phyloP scores from a whole-genome alignment of 768 basidiomycete genomes.

The Lactarius vividus region DNA sequence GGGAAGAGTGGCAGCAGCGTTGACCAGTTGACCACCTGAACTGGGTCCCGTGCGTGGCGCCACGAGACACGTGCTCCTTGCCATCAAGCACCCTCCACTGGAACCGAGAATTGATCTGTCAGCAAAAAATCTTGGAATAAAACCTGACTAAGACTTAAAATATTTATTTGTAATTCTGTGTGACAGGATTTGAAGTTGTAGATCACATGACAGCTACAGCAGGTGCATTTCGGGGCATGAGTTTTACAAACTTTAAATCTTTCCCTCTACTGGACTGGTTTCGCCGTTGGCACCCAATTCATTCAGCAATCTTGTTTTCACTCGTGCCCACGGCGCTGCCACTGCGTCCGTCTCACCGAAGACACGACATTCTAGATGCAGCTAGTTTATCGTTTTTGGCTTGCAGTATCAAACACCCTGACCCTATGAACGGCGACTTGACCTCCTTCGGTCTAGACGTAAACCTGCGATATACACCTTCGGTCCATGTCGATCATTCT shows the following conservation, averaged over 20 bases:
- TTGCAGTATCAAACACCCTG: not conserved
- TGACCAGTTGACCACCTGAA: not conserved
- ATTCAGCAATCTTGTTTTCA: no score
- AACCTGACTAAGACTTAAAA: no score
- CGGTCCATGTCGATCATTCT: constrained; percentile 20
- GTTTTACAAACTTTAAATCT: no score
- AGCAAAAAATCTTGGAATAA: no score
- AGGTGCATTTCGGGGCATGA: no score
- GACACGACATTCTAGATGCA: constrained; percentile 9
- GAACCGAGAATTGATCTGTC: no score
- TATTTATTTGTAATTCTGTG: no score
- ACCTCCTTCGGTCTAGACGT: no score
- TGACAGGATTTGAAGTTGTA: no score
- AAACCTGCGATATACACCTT: no score
- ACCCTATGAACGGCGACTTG: constrained; percentile 21
- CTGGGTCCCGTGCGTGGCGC: constrained; percentile 16
- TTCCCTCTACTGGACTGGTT: not conserved
- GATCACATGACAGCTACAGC: no score
- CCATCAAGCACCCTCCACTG: no score
- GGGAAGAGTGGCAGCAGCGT: constrained; percentile 26
- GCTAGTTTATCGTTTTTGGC: constrained; percentile 11
- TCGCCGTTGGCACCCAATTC: not conserved
- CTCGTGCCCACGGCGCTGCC: not conserved
- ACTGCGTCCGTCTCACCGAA: constrained; percentile 1
- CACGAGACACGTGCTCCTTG: constrained; percentile 19